Base-by-base conservation (phyloP, 2,329 filamentous ascomycete genomes). In the Aspergillus fumigatiaffinis region DNA sequence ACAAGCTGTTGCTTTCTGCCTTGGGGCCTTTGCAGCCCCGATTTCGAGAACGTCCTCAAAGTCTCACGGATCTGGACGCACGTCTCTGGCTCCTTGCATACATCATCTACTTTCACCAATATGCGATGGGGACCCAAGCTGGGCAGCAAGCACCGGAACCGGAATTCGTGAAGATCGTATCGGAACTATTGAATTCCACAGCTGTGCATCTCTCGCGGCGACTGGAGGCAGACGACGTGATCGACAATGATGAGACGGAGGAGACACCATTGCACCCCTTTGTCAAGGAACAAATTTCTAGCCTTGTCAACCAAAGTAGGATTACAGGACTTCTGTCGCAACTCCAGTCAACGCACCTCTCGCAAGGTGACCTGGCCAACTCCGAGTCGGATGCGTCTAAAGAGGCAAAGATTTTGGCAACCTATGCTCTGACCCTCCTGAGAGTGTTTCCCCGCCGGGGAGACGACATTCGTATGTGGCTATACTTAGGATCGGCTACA, bases 401-500 rank as follows among this genome's bases (percentile, higher is more conserved):
- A 57, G 84, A 89, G 68, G 87, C 90, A 2, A 89, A 88, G 63
- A 78, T 91, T 12, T 79, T 96, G 42, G 91, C 93, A 12, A 91
- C 89, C 28, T 97, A 96, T 69, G 91, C 92, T 2, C 79, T 97
- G 42, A 92, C 90, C 0, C 77, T 99, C 3, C 79, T 97, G 3
- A 85, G 90, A 57, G 92, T 92, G 65, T 97, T 97, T 63, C 92
- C 93, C 8, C 79, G 82, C 6, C 83, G 86, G 58, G 87, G 87
- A 3, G 92, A 97, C 68, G 92, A 97, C 58, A 95, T 97, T 59
- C 88, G 92, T 23, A 96, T 97, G 91, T 93, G 91, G 77, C 79
- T 97, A 0, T 97, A 94, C 68, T 81, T 94, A 44, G 90, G 91
- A 0, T 85, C 88, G 47, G 80, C 89, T 4, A 69, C 62, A 60